phyloP scores from a whole-genome alignment of 2,329 filamentous ascomycete genomes.

The Colletotrichum sp. region DNA sequence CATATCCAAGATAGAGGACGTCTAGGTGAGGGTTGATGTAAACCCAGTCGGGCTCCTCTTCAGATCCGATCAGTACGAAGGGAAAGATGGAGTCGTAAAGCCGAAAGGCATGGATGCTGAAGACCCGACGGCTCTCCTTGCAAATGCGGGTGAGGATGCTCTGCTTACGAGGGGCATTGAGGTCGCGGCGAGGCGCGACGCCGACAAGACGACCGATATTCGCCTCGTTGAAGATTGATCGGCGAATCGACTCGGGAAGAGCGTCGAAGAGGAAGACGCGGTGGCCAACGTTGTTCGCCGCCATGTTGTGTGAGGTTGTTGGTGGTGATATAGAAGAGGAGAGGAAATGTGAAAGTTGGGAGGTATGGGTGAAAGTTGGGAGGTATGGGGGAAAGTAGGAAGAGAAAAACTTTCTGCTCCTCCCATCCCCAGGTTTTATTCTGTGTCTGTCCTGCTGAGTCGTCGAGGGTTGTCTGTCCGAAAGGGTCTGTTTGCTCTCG shows the following conservation, averaged over 20 bases:
- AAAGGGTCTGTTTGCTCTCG: not conserved
- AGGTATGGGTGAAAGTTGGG: not conserved
- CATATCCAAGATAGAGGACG: not conserved
- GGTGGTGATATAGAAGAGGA: not conserved
- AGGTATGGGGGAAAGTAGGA: not conserved
- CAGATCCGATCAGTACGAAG: not conserved
- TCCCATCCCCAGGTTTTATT: not conserved
- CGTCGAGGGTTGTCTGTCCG: not conserved
- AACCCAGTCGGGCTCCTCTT: not conserved
- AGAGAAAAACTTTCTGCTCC: not conserved
- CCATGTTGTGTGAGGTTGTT: not conserved
- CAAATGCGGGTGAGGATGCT: not conserved
- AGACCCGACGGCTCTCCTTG: not conserved
- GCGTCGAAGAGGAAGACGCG: not conserved
- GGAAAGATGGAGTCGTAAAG: not conserved
- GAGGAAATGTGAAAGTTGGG: not conserved
- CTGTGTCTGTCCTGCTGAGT: not conserved
- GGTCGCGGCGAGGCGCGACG: not conserved
- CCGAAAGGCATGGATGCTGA: too few species aligned
- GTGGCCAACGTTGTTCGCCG: not conserved
- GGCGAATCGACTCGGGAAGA: not conserved
- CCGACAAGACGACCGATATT: not conserved
- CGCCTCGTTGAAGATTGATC: accelerated
- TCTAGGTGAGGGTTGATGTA: not conserved
- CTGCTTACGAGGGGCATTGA: not conserved